Conservation (phyloP, 2,329 filamentous ascomycete genomes). For the Ophiocordyceps camponoti-floridani region DNA sequence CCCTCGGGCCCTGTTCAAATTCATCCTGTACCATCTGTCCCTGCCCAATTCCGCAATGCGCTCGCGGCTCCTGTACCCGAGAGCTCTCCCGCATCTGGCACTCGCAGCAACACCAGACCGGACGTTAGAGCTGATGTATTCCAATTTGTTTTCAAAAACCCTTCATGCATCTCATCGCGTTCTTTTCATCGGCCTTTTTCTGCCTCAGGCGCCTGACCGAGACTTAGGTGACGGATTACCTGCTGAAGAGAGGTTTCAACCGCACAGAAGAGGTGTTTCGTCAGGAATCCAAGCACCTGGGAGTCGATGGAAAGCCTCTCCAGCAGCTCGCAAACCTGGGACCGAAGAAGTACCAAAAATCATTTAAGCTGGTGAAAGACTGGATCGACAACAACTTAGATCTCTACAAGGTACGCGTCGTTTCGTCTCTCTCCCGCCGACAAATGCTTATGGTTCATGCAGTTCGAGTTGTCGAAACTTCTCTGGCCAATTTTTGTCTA, state of each 20-base stretch:
- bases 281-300: constrained; percentile 72
- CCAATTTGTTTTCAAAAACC: too few relatives aligned
- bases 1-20: too few relatives aligned
- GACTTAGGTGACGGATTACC: constrained; percentile 66
- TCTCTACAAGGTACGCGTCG: constrained; percentile 61
- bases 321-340: constrained; percentile 50
- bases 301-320: constrained; percentile 63
- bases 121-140: too few relatives aligned
- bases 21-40: not conserved
- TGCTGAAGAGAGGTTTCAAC: constrained; percentile 88
- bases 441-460: not conserved
- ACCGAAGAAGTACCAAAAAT: constrained; percentile 59
- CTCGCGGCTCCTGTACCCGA: too few relatives aligned
- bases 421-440: not conserved
- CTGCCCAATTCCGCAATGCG: not conserved
- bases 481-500: constrained; percentile 93
- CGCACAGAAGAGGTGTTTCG: constrained; percentile 84
- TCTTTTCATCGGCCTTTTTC: not conserved
- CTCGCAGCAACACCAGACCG: too few relatives aligned
- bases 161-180: too few relatives aligned
- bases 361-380: constrained; percentile 53
- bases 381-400: constrained; percentile 91
- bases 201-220: not conserved
- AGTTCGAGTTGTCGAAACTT: constrained; percentile 76
- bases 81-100: too few relatives aligned